A percentile compares a stretch with the other conserved stretches of the same genome.
Evolutionary conservation across 306 rosid species (phyloP).

Genomic region (Trifolium pratense): DNA sequence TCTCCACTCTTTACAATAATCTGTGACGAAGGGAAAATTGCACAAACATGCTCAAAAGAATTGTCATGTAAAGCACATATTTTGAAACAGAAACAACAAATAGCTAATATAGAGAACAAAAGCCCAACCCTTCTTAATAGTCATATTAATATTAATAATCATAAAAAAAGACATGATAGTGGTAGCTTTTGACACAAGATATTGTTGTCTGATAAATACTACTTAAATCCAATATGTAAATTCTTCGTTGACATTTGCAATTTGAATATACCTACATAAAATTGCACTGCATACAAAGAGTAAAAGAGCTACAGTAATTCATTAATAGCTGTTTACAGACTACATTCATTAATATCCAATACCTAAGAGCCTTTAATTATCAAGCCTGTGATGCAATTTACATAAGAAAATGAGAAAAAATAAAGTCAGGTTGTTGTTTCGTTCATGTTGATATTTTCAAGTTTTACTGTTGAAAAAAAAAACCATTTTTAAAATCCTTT

Average conservation of each 20-base stretch:
- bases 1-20: slow-evolving; percentile 98
- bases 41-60: slow-evolving; percentile 31
- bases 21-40: slow-evolving; percentile 50
- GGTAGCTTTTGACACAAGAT: slow-evolving; percentile 26
- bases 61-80: slow-evolving; percentile 26
- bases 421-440: slow-evolving; percentile 21
- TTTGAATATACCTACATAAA: neutral
- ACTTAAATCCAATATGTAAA: neutral
- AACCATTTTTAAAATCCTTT: neutral
- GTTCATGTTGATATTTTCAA: neutral
- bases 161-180: slow-evolving; percentile 11
- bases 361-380: neutral
- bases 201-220: slow-evolving; percentile 12
- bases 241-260: neutral
- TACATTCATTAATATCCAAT: neutral
- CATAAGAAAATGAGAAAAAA: slow-evolving; percentile 6
- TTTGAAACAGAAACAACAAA: slow-evolving; percentile 14
- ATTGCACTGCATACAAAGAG: neutral
- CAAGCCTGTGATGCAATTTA: neutral
- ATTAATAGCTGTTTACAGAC: neutral
- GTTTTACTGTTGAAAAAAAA: neutral
- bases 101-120: slow-evolving; percentile 23
- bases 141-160: slow-evolving; percentile 29
- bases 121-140: slow-evolving; percentile 24
- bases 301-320: neutral